Base-by-base conservation (phyloP, 768 basidiomycete species). In the Phylloporus scabripes region DNA sequence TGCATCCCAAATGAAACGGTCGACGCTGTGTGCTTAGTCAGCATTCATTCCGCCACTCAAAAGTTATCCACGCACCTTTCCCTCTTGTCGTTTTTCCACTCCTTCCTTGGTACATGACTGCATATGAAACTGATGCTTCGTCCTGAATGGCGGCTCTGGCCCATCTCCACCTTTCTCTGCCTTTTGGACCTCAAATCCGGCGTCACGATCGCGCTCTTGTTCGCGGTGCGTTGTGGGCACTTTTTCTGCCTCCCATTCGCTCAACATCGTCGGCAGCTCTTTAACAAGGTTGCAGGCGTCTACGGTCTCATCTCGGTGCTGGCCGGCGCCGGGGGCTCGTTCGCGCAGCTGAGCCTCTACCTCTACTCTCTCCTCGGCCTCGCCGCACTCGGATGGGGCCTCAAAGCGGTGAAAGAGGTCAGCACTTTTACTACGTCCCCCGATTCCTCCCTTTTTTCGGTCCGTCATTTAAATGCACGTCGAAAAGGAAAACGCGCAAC, bases 241-340 rank as follows among this genome's bases (percentile, higher is more conserved):
- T 9, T 26, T 26, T 7, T 26, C 24, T 6, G 6, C 32, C 51
- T 28, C 26, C 28, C 4, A 2, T 41, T 8, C 0, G 17, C 58
- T 54, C 53, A 59, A 42, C 49, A 33, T 56, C 11, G 8, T 7
- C 33, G n/a, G 21, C 60, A 89, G 88, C 71, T 92, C 46, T 74
- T 99, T 56, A 99, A 99, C 79, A 99, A 99, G 72, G 95, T 94
- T 43, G 94, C 96, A 17, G 95, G 96, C 44, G 81, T 97, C 8
- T 99, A 98, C 65, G 96, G 96, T 48, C 79, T 99, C 49, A 84
- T 99, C 50, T 94, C 93, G 5, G 79, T 93, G 49, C 70, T 93
- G 51, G 87, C 87, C 1, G 94, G 94, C 17, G 85, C 89, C 26
- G 92, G 89, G n/a, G 86, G 87, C n/a, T 83, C 86, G n/a, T 82